phyloP scores from a whole-genome alignment of 805 yeast species.

The Barnettozyma sp. region DNA sequence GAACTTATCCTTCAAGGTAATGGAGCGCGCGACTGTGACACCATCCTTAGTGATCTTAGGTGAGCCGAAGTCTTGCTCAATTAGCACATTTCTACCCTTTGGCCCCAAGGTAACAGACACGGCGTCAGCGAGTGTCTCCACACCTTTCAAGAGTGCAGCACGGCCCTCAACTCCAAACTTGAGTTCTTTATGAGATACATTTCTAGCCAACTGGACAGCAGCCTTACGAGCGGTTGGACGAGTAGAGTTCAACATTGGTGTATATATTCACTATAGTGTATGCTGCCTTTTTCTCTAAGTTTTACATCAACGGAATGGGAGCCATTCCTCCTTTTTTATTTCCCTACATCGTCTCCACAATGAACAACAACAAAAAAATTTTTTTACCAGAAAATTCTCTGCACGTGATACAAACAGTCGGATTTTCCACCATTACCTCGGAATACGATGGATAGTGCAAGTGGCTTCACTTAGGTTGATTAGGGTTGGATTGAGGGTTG shows the following conservation, averaged over 20 bases:
- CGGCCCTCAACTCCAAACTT: constrained; percentile 74
- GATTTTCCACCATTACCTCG: no score
- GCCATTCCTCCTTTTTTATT: no score
- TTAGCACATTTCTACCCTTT: constrained; percentile 94
- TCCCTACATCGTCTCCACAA: no score
- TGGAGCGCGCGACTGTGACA: constrained; percentile 92
- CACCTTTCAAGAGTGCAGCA: constrained; percentile 77
- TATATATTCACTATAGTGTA: neutral
- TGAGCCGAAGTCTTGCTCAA: constrained; percentile 93
- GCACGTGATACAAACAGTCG: no score
- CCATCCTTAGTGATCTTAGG: constrained; percentile 99
- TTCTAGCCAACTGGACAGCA: constrained; percentile 21
- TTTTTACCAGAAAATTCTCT: constrained; percentile 8
- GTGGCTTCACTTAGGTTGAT: no score
- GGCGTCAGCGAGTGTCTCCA: constrained; percentile 80
- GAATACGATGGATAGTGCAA: no score
- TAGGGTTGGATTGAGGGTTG: no score
- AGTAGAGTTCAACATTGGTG: constrained; percentile 21
- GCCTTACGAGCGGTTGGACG: constrained; percentile 24
- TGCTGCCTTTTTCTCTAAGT: no score
- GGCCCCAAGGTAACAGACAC: constrained; percentile 97
- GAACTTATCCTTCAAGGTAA: constrained; percentile 82
- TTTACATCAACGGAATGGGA: no score
- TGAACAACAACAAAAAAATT: no score
- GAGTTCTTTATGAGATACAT: constrained; percentile 75